Base-by-base conservation (phyloP, 306 rosid genomes). In the Citrullus mucosospermus region DNA sequence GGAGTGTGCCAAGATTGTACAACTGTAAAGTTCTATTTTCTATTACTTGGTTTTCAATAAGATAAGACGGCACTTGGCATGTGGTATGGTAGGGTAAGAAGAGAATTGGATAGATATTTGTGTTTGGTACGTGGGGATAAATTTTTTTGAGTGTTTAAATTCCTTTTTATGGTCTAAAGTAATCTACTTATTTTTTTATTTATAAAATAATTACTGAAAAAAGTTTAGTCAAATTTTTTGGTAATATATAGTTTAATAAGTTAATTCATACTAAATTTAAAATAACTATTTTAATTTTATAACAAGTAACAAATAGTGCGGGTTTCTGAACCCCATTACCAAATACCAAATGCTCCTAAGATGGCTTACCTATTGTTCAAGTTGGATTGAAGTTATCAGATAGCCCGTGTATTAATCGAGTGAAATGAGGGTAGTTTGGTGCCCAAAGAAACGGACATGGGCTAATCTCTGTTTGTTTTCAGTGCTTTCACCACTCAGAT, bases 401-500 rank as follows among this genome's bases (percentile, higher is more conserved):
- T 9, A 48, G 59, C 41, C 36, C 4, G 28, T 46, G 41, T 11
- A 28, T 14, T 48, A 50, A 50, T 71, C 15, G 10, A 71, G 58
- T 43, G 54, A 51, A 18, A 69, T 22, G 20, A 43, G 32, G n/a
- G 56, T 69, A n/a, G 77, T 48, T 71, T 48, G 16, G 15, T 72
- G 60, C 14, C 14, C 8, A 72, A 72, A 72, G 76, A 16, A 41
- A 46, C 50, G 25, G 56, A 68, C 46, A 80, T 74, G 56, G 13
- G 81, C 88, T 89, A 58, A 87, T 79, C 46, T 75, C 84, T 85
- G 54, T 79, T 69, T 78, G 78, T 88, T 50, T 86, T 82, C 85
- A 95, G 98, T 95, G 98, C 85, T 95, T 95, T 87, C 97, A 88
- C 78, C 97, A 91, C 88, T 87, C 87, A 11, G 98, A 95, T 87